phyloP scores from a whole-genome alignment of 345 rosid genomes.

The Triadica sebifera region DNA sequence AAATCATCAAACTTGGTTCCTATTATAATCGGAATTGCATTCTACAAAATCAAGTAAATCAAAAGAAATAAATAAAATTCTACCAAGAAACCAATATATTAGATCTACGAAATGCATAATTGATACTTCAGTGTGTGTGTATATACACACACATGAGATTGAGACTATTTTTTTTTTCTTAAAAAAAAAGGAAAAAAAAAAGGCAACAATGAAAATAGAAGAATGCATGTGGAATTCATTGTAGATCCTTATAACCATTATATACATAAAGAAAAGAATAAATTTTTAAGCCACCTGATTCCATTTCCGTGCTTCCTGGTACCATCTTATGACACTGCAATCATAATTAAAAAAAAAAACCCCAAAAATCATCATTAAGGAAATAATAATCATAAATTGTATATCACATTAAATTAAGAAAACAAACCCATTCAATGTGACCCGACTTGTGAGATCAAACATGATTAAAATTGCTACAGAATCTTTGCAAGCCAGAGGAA shows the following conservation, averaged over 20 bases:
- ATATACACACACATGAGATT: too few species aligned
- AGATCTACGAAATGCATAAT: neutral
- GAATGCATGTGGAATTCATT: too few species aligned
- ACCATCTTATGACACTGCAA: slow-evolving; percentile 75
- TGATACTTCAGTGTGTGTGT: neutral
- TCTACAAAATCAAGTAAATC: slow-evolving; percentile 38
- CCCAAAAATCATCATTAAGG: neutral
- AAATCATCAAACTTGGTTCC: slow-evolving; percentile 96
- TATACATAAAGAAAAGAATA: too few species aligned
- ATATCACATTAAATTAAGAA: neutral
- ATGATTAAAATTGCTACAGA: slow-evolving; percentile 81
- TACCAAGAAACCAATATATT: neutral
- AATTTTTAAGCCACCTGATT: slow-evolving; percentile 53
- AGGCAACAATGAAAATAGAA: too few species aligned
- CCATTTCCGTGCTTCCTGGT: slow-evolving; percentile 68
- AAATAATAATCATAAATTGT: neutral
- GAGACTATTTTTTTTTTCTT: too few species aligned
- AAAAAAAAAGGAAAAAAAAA: too few species aligned
- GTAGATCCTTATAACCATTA: too few species aligned
- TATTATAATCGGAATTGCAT: slow-evolving; percentile 75
- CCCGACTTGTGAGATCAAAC: slow-evolving; percentile 90
- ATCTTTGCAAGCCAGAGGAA: slow-evolving; percentile 77
- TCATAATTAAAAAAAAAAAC: neutral
- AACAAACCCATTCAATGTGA: slow-evolving; percentile 60
- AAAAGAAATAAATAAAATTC: neutral